Conservation (phyloP, 257 asterid genomes). For the Gentiana dahurica region DNA sequence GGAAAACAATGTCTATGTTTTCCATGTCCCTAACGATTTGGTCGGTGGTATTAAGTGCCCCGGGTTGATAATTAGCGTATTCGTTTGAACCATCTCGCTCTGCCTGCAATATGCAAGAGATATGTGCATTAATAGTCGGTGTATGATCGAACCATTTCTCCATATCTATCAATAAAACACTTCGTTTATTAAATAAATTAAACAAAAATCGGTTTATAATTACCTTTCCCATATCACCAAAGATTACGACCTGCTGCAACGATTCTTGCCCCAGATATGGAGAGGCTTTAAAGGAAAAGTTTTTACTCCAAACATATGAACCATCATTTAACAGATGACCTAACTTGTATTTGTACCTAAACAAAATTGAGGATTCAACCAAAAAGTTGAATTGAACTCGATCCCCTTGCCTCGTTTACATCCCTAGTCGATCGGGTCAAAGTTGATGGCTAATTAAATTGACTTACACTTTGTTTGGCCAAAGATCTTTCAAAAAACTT, state of each 20-base stretch:
- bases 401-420: neutral
- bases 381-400: neutral
- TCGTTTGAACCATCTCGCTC: constrained; percentile 95
- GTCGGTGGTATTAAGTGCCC: constrained; percentile 70
- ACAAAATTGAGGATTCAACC: neutral
- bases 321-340: constrained; percentile 55
- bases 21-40: constrained; percentile 56
- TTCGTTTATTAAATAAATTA: no score
- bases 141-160: no score
- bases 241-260: constrained; percentile 64
- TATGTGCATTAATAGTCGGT: neutral
- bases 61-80: constrained; percentile 71
- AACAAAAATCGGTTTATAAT: neutral
- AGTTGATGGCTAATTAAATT: neutral
- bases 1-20: constrained; percentile 37
- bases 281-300: constrained; percentile 54
- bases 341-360: constrained; percentile 63
- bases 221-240: constrained; percentile 97
- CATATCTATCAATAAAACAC: no score
- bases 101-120: constrained; percentile 39
- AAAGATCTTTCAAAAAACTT: constrained; percentile 62
- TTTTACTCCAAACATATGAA: constrained; percentile 62
- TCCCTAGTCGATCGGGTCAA: neutral
- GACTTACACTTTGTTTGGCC: constrained; percentile 37
- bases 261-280: constrained; percentile 88